A percentile compares a stretch with the other conserved stretches of the same genome.
phyloP scores from a whole-genome alignment of 75 land plant genomes.

The Isoetes taiwanensis region DNA sequence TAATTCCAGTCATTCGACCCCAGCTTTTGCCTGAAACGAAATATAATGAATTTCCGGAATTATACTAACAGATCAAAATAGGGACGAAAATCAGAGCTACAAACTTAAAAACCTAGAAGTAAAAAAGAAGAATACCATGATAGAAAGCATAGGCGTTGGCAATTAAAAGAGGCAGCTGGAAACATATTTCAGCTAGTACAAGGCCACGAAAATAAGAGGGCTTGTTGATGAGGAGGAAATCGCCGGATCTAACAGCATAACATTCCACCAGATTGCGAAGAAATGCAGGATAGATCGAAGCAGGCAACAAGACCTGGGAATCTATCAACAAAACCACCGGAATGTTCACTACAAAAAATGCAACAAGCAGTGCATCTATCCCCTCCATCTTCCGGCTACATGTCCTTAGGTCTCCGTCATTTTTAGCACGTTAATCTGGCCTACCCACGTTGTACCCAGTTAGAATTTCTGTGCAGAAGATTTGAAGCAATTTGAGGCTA shows the following conservation, averaged over 20 bases:
- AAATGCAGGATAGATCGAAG: not conserved
- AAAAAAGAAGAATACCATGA: conserved; percentile 9
- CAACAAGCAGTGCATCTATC: conserved; percentile 12
- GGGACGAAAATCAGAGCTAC: not conserved
- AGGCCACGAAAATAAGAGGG: conserved; percentile 18
- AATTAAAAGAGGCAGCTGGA: conserved; percentile 24
- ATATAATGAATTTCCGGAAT: too few species aligned
- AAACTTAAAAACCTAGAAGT: too few species aligned
- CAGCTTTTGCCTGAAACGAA: conserved; percentile 18
- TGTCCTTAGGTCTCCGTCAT: too few species aligned
- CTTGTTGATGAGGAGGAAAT: conserved; percentile 16
- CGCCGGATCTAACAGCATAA: conserved; percentile 18
- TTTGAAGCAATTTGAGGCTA: too few species aligned
- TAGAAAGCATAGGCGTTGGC: conserved; percentile 23
- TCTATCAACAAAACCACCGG: conserved; percentile 15
- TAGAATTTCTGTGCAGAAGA: too few species aligned
- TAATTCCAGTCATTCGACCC: conserved; percentile 27
- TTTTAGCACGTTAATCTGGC: too few species aligned
- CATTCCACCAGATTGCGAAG: conserved; percentile 7
- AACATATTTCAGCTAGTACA: conserved; percentile 16
- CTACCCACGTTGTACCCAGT: too few species aligned
- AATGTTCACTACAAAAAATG: conserved; percentile 14
- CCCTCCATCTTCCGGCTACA: too few species aligned
- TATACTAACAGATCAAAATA: too few species aligned
- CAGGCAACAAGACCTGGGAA: conserved; percentile 18